These are phyloP conservation scores for Exophiala mesophila DNA, from an alignment of 2,329 filamentous ascomycete species.

Conservation along the genomic window DNA sequence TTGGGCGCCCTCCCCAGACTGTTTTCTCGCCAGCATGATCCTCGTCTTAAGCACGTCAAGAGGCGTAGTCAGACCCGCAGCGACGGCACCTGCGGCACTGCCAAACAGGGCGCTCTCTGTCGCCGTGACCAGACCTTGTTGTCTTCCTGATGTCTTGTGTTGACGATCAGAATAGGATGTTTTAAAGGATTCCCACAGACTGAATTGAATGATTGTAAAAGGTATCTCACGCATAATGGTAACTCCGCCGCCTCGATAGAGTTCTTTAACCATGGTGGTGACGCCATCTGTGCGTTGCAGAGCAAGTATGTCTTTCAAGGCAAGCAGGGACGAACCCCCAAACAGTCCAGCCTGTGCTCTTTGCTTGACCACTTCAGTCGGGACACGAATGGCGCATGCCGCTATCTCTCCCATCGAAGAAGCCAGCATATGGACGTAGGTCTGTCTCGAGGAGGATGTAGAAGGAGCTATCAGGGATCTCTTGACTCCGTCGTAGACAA, in stretches of 20 bases:
- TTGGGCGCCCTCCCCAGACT: constrained; percentile 43
- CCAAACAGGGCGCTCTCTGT: constrained; percentile 81
- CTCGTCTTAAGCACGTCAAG: constrained; percentile 95
- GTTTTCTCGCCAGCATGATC: constrained; percentile 79
- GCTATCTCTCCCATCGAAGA: constrained; percentile 84
- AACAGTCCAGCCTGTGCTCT: constrained; percentile 84
- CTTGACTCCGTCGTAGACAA: constrained; percentile 81
- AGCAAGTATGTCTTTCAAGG: constrained; percentile 65
- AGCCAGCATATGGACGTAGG: constrained; percentile 69
- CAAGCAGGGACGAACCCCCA: constrained; percentile 61
- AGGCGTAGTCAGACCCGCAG: constrained; percentile 84
- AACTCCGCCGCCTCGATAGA: constrained; percentile 88
- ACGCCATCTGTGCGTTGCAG: constrained; percentile 33
- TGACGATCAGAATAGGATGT: constrained; percentile 40
- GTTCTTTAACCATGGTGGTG: constrained; percentile 63
- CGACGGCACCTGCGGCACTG: constrained; percentile 74
- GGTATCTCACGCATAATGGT: constrained; percentile 95
- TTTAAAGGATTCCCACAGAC: constrained; percentile 93
- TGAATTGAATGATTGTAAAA: constrained; percentile 96
- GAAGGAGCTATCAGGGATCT: constrained; percentile 40
- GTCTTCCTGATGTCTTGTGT: constrained; percentile 48
- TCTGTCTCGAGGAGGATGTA: constrained; percentile 31
- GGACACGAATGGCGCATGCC: constrained; percentile 86
- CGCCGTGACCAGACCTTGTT: constrained; percentile 56
- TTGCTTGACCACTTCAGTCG: constrained; percentile 96